These are phyloP conservation scores for Saxophila tyrrhenica DNA, from an alignment of 495 filamentous ascomycete species.

Conservation along the genomic window DNA sequence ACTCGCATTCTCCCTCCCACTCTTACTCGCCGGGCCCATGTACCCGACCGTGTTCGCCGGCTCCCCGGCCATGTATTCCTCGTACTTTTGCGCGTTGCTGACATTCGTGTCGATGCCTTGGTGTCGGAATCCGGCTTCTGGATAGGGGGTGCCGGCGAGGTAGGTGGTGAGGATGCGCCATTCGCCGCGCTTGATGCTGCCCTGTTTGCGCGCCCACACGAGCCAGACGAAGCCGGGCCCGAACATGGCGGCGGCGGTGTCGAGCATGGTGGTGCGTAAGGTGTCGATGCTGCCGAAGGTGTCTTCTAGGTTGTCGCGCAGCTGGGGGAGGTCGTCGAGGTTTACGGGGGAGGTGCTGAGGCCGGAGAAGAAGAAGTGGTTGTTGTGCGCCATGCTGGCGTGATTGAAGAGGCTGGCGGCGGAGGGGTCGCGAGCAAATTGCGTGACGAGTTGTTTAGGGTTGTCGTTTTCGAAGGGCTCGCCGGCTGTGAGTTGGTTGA, in stretches of 20 bases:
- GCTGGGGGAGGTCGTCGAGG: slow-evolving; percentile 5
- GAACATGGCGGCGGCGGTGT: slow-evolving; percentile 84
- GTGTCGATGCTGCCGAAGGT: slow-evolving; percentile 74
- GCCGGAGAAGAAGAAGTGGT: slow-evolving; percentile 83
- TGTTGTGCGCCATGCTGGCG: slow-evolving; percentile 92
- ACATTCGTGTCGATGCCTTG: slow-evolving; percentile 78
- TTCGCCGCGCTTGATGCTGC: slow-evolving; percentile 27
- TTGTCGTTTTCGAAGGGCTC: slow-evolving; percentile 46
- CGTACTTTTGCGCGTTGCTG: slow-evolving; percentile 22
- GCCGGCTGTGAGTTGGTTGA: slow-evolving; percentile 58
- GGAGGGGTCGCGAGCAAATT: slow-evolving; percentile 64
- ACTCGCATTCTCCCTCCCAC: slow-evolving; percentile 12
- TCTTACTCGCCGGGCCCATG: slow-evolving; percentile 31
- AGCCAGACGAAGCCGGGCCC: slow-evolving; percentile 96
- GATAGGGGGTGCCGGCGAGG: slow-evolving; percentile 79
- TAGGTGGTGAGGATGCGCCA: slow-evolving; percentile 80
- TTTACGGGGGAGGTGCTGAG: slow-evolving; percentile 23
- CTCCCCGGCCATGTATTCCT: slow-evolving; percentile 4
- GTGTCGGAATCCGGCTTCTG: slow-evolving; percentile 67
- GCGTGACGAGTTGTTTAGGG: slow-evolving; percentile 57
- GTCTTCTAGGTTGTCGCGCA: slow-evolving; percentile 42
- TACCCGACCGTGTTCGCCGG: slow-evolving; percentile 33
- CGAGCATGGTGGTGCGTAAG: slow-evolving; percentile 63
- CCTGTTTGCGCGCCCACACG: slow-evolving; percentile 32
- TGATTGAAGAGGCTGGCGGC: slow-evolving; percentile 81